Percentiles rank a stretch among this genome's conserved stretches.
Conservation (phyloP, 768 basidiomycete species). For the Tephrocybe sp. region DNA sequence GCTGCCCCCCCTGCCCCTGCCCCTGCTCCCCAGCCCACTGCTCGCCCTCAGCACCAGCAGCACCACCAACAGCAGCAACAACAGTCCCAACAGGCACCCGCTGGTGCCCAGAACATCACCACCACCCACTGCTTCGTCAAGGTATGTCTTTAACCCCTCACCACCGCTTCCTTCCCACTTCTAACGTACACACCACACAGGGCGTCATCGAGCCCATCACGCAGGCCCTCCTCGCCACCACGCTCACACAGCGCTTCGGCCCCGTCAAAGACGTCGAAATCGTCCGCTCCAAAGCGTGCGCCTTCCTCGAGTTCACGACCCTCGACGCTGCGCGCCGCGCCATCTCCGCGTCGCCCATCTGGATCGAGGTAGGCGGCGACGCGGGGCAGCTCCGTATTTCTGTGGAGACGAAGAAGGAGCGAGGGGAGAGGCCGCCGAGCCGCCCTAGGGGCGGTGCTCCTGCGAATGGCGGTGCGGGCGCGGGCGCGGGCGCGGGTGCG, state of each 20-base stretch:
- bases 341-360: slow-evolving; percentile 75
- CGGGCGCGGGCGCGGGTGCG: slow-evolving; percentile 35
- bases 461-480: slow-evolving; percentile 41
- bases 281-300: slow-evolving; percentile 85
- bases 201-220: slow-evolving; percentile 72
- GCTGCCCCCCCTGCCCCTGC: slow-evolving; percentile 24
- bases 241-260: slow-evolving; percentile 68
- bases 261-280: slow-evolving; percentile 87
- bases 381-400: slow-evolving; percentile 54
- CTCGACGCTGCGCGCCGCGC: slow-evolving; percentile 85
- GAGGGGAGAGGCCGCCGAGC: slow-evolving; percentile 72
- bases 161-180: background rate
- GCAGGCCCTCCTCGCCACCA: slow-evolving; percentile 44
- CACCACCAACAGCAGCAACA: slow-evolving; percentile 36
- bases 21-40: slow-evolving; percentile 31
- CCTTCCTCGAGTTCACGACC: slow-evolving; percentile 85
- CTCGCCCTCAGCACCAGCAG: slow-evolving; percentile 26
- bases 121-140: slow-evolving; percentile 92
- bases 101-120: slow-evolving; percentile 61
- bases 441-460: slow-evolving; percentile 65
- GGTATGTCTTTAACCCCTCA: slow-evolving; percentile 38
- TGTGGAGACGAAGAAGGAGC: slow-evolving; percentile 91
- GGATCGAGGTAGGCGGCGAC: slow-evolving; percentile 65
- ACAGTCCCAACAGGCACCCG: slow-evolving; percentile 32
- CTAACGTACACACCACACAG: slow-evolving; percentile 7